Percentiles rank a stretch among this genome's conserved stretches.
These are phyloP conservation scores for Tuber indicum DNA, from an alignment of 495 filamentous ascomycete species.

Conservation along the genomic window DNA sequence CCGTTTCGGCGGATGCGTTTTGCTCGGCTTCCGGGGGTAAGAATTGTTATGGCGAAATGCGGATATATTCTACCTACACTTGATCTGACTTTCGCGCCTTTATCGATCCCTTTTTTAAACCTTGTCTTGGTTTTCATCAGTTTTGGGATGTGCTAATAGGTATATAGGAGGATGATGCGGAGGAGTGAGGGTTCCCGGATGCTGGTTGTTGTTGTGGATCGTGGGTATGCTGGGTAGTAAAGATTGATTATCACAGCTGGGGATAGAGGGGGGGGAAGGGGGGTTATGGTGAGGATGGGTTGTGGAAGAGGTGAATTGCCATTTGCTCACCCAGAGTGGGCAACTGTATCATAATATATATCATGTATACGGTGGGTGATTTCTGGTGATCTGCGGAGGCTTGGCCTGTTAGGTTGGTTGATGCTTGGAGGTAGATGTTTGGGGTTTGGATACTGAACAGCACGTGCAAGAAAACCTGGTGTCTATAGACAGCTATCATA, in stretches of 20 bases:
- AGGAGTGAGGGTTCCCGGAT: not conserved
- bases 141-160: not conserved
- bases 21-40: not conserved
- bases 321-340: too few species aligned
- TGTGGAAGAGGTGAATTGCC: too few species aligned
- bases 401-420: too few species aligned
- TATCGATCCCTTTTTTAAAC: not conserved
- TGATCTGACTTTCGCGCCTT: not conserved
- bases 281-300: too few species aligned
- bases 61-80: conserved; percentile 1
- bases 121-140: not conserved
- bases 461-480: not conserved
- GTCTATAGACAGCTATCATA: not conserved
- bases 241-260: too few species aligned
- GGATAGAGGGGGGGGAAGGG: too few species aligned
- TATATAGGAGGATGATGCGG: not conserved
- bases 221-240: not conserved
- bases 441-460: not conserved
- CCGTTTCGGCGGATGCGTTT: conserved; percentile 1
- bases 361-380: too few species aligned
- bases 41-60: not conserved
- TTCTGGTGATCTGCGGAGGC: too few species aligned
- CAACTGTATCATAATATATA: too few species aligned
- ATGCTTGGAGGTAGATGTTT: not conserved
- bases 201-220: not conserved